Evolutionary conservation across 768 basidiomycete genomes (phyloP).

Genomic region (Mycena sanguinolenta): DNA sequence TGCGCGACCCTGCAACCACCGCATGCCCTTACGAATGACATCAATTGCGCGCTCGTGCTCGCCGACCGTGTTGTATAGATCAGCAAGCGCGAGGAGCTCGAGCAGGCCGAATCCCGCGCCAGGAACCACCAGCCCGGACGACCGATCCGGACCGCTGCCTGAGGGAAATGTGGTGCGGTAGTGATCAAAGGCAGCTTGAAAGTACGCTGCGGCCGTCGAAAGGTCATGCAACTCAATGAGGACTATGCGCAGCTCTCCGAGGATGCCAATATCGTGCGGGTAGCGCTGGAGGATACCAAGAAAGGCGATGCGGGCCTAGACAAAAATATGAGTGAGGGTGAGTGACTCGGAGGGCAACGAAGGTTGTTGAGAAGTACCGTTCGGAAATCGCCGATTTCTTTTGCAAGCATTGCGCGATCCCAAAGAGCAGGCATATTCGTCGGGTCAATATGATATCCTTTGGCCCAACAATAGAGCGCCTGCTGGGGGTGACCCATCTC

Average conservation of each 20-base stretch:
- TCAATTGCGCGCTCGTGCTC: conserved; percentile 77
- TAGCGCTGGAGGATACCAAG: conserved; percentile 79
- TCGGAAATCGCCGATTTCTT: conserved; percentile 77
- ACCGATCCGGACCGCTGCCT: conserved; percentile 47
- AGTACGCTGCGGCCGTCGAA: conserved; percentile 71
- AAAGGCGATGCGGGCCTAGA: conserved; percentile 73
- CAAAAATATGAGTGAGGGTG: too few species aligned
- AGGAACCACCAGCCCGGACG: conserved; percentile 41
- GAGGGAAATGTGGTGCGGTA: conserved; percentile 66
- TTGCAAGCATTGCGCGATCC: conserved; percentile 89
- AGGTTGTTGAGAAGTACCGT: conserved; percentile 59
- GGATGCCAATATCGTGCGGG: conserved; percentile 84
- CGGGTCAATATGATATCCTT: conserved; percentile 83
- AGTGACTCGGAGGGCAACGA: background rate
- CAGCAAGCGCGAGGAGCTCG: conserved; percentile 87
- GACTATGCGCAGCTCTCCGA: conserved; percentile 83
- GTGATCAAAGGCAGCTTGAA: conserved; percentile 81
- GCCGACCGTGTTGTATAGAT: conserved; percentile 81
- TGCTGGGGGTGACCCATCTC: conserved; percentile 84
- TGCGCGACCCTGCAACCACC: conserved; percentile 92
- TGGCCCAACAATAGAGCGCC: conserved; percentile 92
- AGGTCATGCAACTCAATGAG: conserved; percentile 83
- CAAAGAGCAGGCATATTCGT: conserved; percentile 88
- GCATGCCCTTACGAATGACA: conserved; percentile 78
- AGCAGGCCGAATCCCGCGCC: conserved; percentile 72